Evolutionary conservation across 495 filamentous ascomycete genomes (phyloP).

Genomic region (Lasiosphaeris hirsuta): DNA sequence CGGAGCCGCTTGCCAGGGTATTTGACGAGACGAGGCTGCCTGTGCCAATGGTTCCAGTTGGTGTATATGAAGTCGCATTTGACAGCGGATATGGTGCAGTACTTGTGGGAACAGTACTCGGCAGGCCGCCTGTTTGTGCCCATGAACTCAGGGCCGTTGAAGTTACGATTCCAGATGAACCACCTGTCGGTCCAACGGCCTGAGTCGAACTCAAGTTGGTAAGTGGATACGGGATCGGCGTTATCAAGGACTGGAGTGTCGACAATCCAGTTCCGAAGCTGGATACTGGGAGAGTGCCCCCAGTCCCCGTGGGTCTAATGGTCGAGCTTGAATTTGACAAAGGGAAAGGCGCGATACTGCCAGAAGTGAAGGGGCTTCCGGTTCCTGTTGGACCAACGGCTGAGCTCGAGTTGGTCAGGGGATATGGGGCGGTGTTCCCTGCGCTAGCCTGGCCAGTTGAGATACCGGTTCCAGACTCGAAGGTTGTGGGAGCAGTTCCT

Average conservation of each 20-base stretch:
- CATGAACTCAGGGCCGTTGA: neutral
- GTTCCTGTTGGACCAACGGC: neutral
- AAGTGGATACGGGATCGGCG: constrained; percentile 3
- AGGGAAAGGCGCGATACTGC: constrained; percentile 9
- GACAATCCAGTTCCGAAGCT: neutral
- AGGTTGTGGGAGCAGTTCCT: neutral
- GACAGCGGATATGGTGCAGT: constrained; percentile 1
- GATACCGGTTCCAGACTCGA: neutral
- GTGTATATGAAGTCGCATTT: neutral
- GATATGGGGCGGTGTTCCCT: constrained; percentile 5
- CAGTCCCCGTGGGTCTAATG: neutral
- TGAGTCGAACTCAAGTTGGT: constrained; percentile 2
- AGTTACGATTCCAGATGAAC: neutral
- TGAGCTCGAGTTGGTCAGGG: constrained; percentile 4
- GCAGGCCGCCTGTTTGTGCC: neutral
- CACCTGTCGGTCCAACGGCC: constrained; percentile 6
- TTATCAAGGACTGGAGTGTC: neutral
- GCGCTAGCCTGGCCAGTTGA: neutral
- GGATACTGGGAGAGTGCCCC: neutral
- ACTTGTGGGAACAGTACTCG: neutral
- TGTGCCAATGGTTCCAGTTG: constrained; percentile 4
- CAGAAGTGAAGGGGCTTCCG: neutral
- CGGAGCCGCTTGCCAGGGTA: neutral
- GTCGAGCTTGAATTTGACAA: constrained; percentile 9
- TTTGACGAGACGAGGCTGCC: neutral